These are phyloP conservation scores for Ustilago esculenta DNA, from an alignment of 1,284 basidiomycete genomes.

Conservation along the genomic window DNA sequence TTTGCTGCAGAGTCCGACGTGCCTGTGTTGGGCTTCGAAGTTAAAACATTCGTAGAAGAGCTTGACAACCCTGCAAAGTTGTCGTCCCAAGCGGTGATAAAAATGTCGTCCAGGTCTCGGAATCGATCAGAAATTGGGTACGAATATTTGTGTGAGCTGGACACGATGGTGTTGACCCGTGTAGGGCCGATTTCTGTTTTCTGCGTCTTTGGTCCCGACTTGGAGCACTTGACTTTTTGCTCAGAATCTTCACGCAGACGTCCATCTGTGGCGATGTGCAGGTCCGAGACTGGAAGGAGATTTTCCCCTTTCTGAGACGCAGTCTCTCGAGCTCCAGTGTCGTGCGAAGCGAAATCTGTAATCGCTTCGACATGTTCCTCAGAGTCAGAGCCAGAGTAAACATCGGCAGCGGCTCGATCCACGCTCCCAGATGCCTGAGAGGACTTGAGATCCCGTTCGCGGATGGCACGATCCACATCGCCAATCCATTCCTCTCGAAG, in stretches of 20 bases:
- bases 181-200: slow-evolving; percentile 8
- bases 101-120: slow-evolving; percentile 32
- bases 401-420: slow-evolving; percentile 26
- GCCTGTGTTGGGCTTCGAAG: background rate
- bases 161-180: slow-evolving; percentile 12
- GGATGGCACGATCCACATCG: slow-evolving; percentile 34
- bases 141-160: slow-evolving; percentile 3
- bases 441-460: slow-evolving; percentile 24
- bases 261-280: slow-evolving; percentile 32
- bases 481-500: slow-evolving; percentile 41
- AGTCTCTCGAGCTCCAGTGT: background rate
- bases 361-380: slow-evolving; percentile 6
- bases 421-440: background rate
- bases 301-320: slow-evolving; percentile 11
- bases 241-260: slow-evolving; percentile 14
- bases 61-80: slow-evolving; percentile 13
- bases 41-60: background rate
- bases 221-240: background rate
- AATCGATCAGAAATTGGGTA: slow-evolving; percentile 33
- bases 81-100: slow-evolving; percentile 37
- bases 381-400: slow-evolving; percentile 16
- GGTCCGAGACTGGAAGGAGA: slow-evolving; percentile 39
- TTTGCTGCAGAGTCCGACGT: slow-evolving; percentile 4
- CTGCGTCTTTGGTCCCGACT: background rate
- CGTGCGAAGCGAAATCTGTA: background rate